Conservation (phyloP, 1,284 basidiomycete species). For the Blastosporella zonata region DNA sequence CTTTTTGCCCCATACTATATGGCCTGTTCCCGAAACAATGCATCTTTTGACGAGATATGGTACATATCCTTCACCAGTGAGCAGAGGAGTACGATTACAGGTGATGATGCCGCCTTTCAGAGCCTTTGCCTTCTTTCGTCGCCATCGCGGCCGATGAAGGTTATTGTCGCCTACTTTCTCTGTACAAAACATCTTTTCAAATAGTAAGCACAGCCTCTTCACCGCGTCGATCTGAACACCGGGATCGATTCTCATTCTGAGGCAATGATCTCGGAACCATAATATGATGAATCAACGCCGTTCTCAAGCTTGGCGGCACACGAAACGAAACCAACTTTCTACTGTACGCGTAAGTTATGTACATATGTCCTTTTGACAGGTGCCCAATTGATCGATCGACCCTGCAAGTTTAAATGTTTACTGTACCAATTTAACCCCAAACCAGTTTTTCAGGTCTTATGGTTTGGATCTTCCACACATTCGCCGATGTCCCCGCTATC, state of each 20-base stretch:
- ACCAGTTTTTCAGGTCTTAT: not conserved
- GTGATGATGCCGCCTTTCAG: not conserved
- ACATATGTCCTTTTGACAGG: too few species aligned
- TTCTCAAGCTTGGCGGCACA: too few species aligned
- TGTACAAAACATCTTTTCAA: constrained; percentile 12
- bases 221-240: constrained; percentile 60
- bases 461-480: constrained; percentile 1
- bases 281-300: too few species aligned
- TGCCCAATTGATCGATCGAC: too few species aligned
- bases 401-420: too few species aligned
- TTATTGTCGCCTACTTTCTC: constrained; percentile 46
- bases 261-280: too few species aligned
- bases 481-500: constrained; percentile 3
- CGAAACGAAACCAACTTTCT: too few species aligned
- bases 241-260: too few species aligned
- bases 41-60: not conserved
- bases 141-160: constrained; percentile 16
- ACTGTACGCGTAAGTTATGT: too few species aligned
- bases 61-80: not conserved
- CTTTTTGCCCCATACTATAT: too few species aligned
- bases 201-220: constrained; percentile 28
- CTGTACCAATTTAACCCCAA: too few species aligned
- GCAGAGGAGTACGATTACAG: not conserved
- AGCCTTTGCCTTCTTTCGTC: not conserved
- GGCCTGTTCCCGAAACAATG: too few species aligned